A percentile compares a stretch with the other conserved stretches of the same genome.
phyloP scores from a whole-genome alignment of 768 basidiomycete genomes.

The Neoboletus magnificus region DNA sequence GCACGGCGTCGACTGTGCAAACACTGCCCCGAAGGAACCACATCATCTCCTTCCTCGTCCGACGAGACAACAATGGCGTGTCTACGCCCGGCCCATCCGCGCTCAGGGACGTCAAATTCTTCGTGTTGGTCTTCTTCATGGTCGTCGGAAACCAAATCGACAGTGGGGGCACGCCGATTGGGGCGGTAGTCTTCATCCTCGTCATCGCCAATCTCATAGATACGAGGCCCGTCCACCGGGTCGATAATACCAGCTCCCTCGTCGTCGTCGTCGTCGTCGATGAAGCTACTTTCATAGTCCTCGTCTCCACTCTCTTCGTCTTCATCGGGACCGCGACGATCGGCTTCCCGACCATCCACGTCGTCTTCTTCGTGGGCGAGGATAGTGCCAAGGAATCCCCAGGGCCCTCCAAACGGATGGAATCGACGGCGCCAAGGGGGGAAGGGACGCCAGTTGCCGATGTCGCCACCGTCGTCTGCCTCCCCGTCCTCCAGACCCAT shows the following conservation, averaged over 20 bases:
- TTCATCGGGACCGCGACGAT: constrained; percentile 7
- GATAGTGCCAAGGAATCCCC: constrained; percentile 17
- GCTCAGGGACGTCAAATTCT: neutral
- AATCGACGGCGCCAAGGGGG: constrained; percentile 17
- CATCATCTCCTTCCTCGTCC: constrained; percentile 15
- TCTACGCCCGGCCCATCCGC: neutral
- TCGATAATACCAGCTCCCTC: constrained; percentile 6
- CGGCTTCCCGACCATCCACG: neutral
- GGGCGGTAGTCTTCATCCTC: constrained; percentile 7
- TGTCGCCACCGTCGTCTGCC: constrained; percentile 32
- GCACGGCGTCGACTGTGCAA: neutral
- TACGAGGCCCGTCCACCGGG: constrained; percentile 12
- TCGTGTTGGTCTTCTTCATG: constrained; percentile 6
- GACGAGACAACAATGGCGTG: constrained; percentile 7
- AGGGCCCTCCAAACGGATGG: constrained; percentile 15
- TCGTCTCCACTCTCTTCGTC: constrained; percentile 33
- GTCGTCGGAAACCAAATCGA: constrained; percentile 14
- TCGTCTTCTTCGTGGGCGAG: constrained; percentile 24
- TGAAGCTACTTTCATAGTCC: constrained; percentile 54
- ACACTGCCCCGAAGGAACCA: neutral
- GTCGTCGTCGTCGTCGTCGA: constrained; percentile 50
- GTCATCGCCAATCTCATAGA: constrained; percentile 23
- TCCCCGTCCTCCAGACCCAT: constrained; percentile 33
- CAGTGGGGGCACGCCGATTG: neutral
- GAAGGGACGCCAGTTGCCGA: constrained; percentile 18